Conservation (phyloP, 768 basidiomycete genomes). For the Lactarius hengduanensis region DNA sequence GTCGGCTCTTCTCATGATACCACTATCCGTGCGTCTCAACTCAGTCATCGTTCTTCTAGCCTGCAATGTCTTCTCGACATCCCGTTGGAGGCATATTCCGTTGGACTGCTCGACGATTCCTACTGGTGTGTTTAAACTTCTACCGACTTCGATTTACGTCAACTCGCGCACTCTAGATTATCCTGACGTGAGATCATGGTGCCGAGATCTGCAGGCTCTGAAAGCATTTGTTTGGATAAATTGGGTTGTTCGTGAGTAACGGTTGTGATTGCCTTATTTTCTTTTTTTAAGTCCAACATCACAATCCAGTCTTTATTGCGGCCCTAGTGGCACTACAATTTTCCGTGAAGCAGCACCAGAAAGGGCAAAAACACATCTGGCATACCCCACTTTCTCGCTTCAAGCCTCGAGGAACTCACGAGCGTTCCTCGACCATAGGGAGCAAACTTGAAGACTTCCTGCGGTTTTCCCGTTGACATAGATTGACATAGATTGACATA, state of each 20-base stretch:
- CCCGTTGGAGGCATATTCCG: conserved; percentile 52
- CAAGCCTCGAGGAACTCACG: conserved; percentile 34
- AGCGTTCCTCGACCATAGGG: not conserved
- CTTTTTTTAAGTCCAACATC: not conserved
- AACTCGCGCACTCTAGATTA: conserved; percentile 36
- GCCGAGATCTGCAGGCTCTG: conserved; percentile 52
- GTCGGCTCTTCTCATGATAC: conserved; percentile 36
- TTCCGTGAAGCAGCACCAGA: conserved; percentile 42
- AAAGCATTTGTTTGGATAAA: conserved; percentile 60
- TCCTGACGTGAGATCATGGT: conserved; percentile 50
- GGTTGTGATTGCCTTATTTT: not conserved
- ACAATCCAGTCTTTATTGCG: conserved; percentile 43
- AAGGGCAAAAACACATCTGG: conserved; percentile 54
- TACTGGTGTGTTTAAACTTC: conserved; percentile 35
- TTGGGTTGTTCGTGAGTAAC: conserved; percentile 50
- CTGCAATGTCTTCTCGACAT: conserved; percentile 60
- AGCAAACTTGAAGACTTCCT: conserved; percentile 3
- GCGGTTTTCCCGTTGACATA: conserved; percentile 11
- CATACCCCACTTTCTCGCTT: conserved; percentile 51
- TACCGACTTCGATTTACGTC: not conserved
- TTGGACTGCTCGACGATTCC: conserved; percentile 51
- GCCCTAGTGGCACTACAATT: conserved; percentile 45
- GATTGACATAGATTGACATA: not conserved
- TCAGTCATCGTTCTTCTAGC: conserved; percentile 33
- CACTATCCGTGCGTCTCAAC: not conserved